Base-by-base conservation (phyloP, 2,329 filamentous ascomycete species). In the Penicillium sp. region DNA sequence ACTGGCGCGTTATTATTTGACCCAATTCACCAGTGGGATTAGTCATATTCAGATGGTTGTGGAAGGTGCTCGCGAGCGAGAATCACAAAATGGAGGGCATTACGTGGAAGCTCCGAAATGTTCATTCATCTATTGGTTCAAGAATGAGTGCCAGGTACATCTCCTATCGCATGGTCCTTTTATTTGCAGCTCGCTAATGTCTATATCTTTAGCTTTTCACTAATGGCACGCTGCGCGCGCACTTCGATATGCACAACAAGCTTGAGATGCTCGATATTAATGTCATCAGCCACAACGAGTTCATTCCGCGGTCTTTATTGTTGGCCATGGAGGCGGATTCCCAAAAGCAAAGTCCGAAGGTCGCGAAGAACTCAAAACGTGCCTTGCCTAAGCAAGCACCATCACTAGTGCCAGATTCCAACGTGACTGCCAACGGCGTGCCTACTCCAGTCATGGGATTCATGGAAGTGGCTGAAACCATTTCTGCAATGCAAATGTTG, bases 71-170 rank as follows among this genome's bases (percentile, higher is more conserved):
- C 73, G 71, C 26, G 81, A 85, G 57, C 75, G 71, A 33, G 70
- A 74, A 39, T 67, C 86, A 32, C 75, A 78, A 1, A 80, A 78
- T 49, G 82, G 84, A 42, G 81, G 81, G 40, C 82, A 86, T 61
- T 83, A 83, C 58, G 84, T 96, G 21, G 85, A 88, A 59, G 88
- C 87, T 62, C 73, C 74, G 22, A 86, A 82, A 61, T 83, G 88
- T 24, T 93, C 82, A 61, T 81, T 97, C 50, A 84, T 93, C 5
- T 94, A 95, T 65, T 94, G 87, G 80, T 96, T 91, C 63, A 81
- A 86, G 45, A 88, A 85, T 54, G 85, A 84, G 45, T 86, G 85
- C 53, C 88, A 93, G 65, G 87, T 91, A 76, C 69, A 81, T 17
- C 9, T 21, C 21, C 21, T n/a, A 75, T 41, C n/a, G 32, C 32